Percentiles rank a stretch among this genome's conserved stretches.
These are phyloP conservation scores for Funneliformis caledonium DNA, from an alignment of 371 early-diverging fungal species.

Conservation along the genomic window DNA sequence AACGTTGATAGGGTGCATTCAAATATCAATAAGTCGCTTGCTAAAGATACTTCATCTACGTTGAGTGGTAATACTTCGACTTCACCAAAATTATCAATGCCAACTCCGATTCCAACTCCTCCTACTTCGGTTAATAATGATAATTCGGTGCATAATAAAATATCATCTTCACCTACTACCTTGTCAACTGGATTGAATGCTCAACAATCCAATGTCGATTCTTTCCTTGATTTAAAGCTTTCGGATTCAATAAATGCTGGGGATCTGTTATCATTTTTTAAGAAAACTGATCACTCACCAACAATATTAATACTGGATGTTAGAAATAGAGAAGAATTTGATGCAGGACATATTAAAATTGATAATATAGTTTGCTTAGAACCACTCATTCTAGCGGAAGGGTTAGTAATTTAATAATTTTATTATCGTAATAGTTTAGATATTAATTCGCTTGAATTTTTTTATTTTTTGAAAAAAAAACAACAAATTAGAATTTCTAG, in stretches of 20 bases:
- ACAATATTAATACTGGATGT: constrained; percentile 82
- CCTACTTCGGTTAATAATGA: not conserved
- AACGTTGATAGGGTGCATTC: not conserved
- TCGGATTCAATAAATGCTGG: not conserved
- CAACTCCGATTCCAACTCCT: not conserved
- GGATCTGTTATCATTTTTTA: not conserved
- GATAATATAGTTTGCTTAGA: constrained; percentile 78
- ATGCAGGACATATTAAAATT: constrained; percentile 74
- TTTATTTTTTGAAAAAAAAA: not conserved
- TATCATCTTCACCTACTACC: not conserved
- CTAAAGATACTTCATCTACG: not conserved
- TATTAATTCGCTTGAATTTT: not conserved
- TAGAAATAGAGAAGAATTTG: constrained; percentile 69
- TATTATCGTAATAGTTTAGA: not conserved
- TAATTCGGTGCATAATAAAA: not conserved
- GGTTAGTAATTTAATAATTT: constrained; percentile 49
- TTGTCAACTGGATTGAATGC: not conserved
- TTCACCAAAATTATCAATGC: not conserved
- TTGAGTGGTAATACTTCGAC: not conserved
- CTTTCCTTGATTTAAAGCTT: not conserved
- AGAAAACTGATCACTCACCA: not conserved
- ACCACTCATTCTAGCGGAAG: constrained; percentile 66
- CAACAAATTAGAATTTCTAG: constrained; percentile 50
- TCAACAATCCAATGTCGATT: not conserved
- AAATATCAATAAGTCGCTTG: not conserved